Conservation (phyloP, 2,329 filamentous ascomycete genomes). For the Pleoardoris graminearum region DNA sequence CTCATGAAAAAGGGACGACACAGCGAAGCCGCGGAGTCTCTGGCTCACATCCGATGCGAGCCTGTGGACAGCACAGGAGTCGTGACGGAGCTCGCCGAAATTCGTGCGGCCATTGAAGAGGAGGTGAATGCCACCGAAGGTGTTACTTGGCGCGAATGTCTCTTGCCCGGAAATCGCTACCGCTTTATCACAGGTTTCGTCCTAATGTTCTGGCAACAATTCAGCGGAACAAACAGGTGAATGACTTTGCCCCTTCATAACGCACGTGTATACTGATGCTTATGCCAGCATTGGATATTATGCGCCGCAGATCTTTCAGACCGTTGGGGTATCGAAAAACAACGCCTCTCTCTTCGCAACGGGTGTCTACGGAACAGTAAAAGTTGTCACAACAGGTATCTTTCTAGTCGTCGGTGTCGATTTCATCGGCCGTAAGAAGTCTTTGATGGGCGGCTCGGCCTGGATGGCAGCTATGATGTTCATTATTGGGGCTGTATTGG, state of each 20-base stretch:
- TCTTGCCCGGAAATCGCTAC: conserved; percentile 44
- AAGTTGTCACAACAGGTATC: conserved; percentile 65
- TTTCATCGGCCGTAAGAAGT: conserved; percentile 63
- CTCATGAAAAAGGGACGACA: conserved; percentile 58
- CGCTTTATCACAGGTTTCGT: conserved; percentile 43
- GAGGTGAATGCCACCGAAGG: conserved; percentile 47
- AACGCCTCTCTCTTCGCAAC: conserved; percentile 64
- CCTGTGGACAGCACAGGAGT: conserved; percentile 19
- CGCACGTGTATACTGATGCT: conserved; percentile 8
- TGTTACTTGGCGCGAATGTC: conserved; percentile 48
- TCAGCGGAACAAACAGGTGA: conserved; percentile 26
- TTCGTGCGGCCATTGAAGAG: conserved; percentile 48
- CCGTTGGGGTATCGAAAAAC: conserved; percentile 49
- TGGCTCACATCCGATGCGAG: conserved; percentile 46
- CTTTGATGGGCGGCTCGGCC: conserved; percentile 64
- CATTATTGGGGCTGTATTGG: conserved; percentile 56
- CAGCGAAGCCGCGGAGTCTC: conserved; percentile 54
- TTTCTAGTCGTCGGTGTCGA: conserved; percentile 66
- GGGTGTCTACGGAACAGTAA: conserved; percentile 69
- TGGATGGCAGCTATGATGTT: conserved; percentile 72
- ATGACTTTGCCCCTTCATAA: neutral
- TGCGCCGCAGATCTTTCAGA: conserved; percentile 34
- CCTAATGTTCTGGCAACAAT: conserved; percentile 49
- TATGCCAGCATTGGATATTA: conserved; percentile 47
- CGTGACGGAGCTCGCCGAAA: conserved; percentile 44